Evolutionary conservation across 78 protist species (phyloP).

Genomic region (Tieghemostelium lacteum): DNA sequence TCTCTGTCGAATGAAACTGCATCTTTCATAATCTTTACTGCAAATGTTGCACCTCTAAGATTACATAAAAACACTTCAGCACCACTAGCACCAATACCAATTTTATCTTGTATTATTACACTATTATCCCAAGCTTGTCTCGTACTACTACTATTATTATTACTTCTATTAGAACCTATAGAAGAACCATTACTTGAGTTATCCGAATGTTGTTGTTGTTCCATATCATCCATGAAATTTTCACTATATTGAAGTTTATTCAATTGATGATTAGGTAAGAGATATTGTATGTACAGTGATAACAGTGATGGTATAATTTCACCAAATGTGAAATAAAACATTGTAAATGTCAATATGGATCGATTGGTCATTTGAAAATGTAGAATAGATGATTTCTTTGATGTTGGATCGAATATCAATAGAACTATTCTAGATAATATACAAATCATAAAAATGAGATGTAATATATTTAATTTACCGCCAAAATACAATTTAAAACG

Average conservation of each 20-base stretch:
- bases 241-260: background rate
- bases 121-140: background rate
- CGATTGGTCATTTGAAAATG: no score
- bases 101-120: conserved; percentile 5
- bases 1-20: background rate
- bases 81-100: conserved; percentile 47
- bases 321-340: conserved; percentile 3
- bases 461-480: background rate
- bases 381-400: background rate
- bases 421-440: background rate
- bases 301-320: conserved; percentile 17
- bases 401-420: background rate
- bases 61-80: conserved; percentile 18
- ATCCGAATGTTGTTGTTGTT: background rate
- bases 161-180: background rate
- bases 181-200: background rate
- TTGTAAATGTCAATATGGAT: no score
- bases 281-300: background rate
- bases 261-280: conserved; percentile 15
- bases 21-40: conserved; percentile 36
- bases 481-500: conserved; percentile 30
- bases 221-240: no score
- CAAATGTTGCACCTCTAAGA: conserved; percentile 24
- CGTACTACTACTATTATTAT: background rate
- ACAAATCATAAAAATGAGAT: no score